phyloP scores from a whole-genome alignment of 179 eudicot species.

The Corrigiola litoralis region DNA sequence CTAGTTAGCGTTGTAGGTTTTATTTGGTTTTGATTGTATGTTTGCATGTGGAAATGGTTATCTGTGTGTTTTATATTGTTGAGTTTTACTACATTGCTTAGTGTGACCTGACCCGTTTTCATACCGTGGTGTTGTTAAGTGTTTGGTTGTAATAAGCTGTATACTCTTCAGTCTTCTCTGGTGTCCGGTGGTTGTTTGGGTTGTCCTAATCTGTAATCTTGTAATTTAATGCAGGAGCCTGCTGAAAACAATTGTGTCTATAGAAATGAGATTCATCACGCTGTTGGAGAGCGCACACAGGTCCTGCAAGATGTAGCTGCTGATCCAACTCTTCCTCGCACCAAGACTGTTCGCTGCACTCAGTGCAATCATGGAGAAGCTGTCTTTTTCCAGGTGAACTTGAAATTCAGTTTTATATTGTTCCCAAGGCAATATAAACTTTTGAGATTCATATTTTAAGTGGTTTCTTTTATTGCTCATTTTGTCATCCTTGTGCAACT shows the following conservation, averaged over 20 bases:
- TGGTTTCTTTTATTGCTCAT: not conserved
- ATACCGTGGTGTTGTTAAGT: not conserved
- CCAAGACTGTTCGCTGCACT: conserved; percentile 79
- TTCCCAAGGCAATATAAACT: not conserved
- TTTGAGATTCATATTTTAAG: not conserved
- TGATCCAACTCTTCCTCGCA: conserved; percentile 93
- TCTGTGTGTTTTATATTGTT: not conserved
- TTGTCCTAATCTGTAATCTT: not conserved
- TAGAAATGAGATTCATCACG: conserved; percentile 85
- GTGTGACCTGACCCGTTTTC: not conserved
- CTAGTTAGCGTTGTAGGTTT: conserved; percentile 17
- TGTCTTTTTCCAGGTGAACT: conserved; percentile 86
- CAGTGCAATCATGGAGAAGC: conserved; percentile 92
- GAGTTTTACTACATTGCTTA: conserved; percentile 3
- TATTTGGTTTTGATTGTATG: not conserved
- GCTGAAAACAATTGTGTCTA: conserved; percentile 97
- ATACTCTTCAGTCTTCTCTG: not conserved
- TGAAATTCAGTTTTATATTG: not conserved
- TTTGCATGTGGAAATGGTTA: not conserved
- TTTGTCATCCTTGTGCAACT: not conserved
- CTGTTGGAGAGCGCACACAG: conserved; percentile 83
- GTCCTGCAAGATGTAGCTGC: conserved; percentile 96
- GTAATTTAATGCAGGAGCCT: conserved; percentile 45
- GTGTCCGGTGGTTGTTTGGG: not conserved
- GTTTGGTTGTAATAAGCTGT: not conserved